phyloP scores from a whole-genome alignment of 768 basidiomycete species.

The Leucocoprinus leucothites region DNA sequence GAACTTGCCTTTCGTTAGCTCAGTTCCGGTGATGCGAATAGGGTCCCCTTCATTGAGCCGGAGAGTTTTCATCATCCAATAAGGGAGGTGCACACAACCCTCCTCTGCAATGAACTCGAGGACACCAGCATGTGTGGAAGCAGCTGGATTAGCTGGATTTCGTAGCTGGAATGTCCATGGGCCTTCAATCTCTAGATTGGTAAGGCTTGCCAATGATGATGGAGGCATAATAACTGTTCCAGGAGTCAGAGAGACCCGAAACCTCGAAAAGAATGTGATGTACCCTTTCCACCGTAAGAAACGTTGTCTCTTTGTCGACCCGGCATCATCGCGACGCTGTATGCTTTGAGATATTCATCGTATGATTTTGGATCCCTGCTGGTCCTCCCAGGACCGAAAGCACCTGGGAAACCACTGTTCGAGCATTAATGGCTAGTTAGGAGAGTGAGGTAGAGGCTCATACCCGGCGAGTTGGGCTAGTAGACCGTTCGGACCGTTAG shows the following conservation, averaged over 20 bases:
- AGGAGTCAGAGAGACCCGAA: slow-evolving; percentile 9
- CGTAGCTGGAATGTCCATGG: slow-evolving; percentile 98
- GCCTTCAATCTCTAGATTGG: slow-evolving; percentile 79
- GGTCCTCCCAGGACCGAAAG: slow-evolving; percentile 40
- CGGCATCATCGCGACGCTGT: slow-evolving; percentile 92
- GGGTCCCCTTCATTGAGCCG: slow-evolving; percentile 93
- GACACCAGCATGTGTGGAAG: slow-evolving; percentile 93
- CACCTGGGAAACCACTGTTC: slow-evolving; percentile 51
- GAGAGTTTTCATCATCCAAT: slow-evolving; percentile 99
- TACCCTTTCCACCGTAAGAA: slow-evolving; percentile 96
- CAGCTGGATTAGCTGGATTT: slow-evolving; percentile 82
- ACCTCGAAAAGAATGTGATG: slow-evolving; percentile 15
- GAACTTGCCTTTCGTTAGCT: slow-evolving; percentile 88
- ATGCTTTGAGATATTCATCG: slow-evolving; percentile 92
- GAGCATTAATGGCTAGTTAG: slow-evolving; percentile 12
- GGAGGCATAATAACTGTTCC: slow-evolving; percentile 94
- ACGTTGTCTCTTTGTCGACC: slow-evolving; percentile 85
- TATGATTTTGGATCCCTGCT: slow-evolving; percentile 70
- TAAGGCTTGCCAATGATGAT: slow-evolving; percentile 86
- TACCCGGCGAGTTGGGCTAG: slow-evolving; percentile 68
- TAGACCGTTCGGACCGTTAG: slow-evolving; percentile 55
- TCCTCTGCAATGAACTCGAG: slow-evolving; percentile 99
- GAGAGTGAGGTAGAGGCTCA: slow-evolving; percentile 11
- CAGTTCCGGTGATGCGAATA: slow-evolving; percentile 86
- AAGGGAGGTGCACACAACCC: slow-evolving; percentile 90